Percentiles rank a stretch among this genome's conserved stretches.
phyloP scores from a whole-genome alignment of 306 rosid genomes.

The Pyrus bretschneideri region DNA sequence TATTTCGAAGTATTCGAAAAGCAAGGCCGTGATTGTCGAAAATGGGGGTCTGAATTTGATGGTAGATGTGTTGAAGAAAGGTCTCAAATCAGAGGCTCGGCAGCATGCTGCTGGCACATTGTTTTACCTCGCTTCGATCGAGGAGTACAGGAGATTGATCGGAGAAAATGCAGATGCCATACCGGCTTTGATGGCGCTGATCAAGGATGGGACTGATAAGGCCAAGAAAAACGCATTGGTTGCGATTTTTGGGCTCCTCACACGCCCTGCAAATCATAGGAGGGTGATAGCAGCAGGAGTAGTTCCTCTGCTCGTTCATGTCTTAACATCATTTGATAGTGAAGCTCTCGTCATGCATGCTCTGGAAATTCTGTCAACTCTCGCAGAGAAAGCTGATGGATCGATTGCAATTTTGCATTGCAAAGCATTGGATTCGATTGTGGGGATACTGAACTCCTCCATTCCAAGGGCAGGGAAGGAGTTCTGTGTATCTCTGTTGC shows the following conservation, averaged over 20 bases:
- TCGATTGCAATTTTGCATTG: slow-evolving; percentile 19
- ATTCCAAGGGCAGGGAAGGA: slow-evolving; percentile 59
- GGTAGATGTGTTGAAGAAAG: slow-evolving; percentile 45
- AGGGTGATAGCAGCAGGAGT: slow-evolving; percentile 41
- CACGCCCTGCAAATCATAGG: slow-evolving; percentile 42
- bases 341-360: slow-evolving; percentile 55
- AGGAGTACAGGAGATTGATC: slow-evolving; percentile 42
- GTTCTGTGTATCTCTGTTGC: slow-evolving; percentile 56
- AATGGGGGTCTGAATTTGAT: slow-evolving; percentile 50
- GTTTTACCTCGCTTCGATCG: slow-evolving; percentile 62
- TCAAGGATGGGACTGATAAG: slow-evolving; percentile 35
- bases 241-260: slow-evolving; percentile 54
- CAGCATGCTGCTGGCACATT: slow-evolving; percentile 64
- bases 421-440: slow-evolving; percentile 36
- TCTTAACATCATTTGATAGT: slow-evolving; percentile 26
- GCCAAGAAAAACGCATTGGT: slow-evolving; percentile 68
- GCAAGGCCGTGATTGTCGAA: slow-evolving; percentile 40
- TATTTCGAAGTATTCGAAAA: slow-evolving; percentile 52
- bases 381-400: slow-evolving; percentile 64
- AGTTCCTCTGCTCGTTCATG: slow-evolving; percentile 41
- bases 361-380: slow-evolving; percentile 51
- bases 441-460: slow-evolving; percentile 40
- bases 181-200: slow-evolving; percentile 43
- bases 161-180: slow-evolving; percentile 52
- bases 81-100: slow-evolving; percentile 38